Conservation (phyloP, 1,284 basidiomycete species). For the Malassezia arunalokei region DNA sequence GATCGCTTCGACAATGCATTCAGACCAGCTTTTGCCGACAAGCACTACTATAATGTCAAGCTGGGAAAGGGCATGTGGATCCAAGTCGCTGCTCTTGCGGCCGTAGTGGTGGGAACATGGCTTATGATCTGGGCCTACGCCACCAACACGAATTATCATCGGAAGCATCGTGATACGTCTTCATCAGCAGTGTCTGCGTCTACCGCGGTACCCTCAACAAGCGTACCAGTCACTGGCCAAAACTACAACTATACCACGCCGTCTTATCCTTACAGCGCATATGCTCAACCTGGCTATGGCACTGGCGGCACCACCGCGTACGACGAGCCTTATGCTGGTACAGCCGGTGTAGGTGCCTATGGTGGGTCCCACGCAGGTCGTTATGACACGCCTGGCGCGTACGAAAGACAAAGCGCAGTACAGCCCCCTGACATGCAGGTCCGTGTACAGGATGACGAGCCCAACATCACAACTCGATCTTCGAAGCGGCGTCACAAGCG, state of each 20-base stretch:
- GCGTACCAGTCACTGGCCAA: conserved; percentile 1
- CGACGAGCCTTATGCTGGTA: neutral
- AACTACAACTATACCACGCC: conserved; percentile 15
- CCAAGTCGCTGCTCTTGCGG: conserved; percentile 32
- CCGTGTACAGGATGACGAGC: neutral
- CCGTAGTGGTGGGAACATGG: conserved; percentile 27
- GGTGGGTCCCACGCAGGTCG: neutral
- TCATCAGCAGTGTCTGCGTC: neutral
- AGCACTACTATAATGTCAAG: conserved; percentile 4
- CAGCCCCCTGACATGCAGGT: neutral
- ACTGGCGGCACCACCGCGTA: neutral
- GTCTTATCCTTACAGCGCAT: neutral
- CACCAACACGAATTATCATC: conserved; percentile 17
- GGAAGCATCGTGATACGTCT: neutral
- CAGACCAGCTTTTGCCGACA: neutral
- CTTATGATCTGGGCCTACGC: conserved; percentile 22
- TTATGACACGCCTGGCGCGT: neutral
- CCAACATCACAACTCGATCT: neutral
- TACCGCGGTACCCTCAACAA: neutral
- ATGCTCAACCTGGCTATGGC: neutral
- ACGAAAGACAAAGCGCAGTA: neutral
- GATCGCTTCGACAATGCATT: conserved; percentile 7
- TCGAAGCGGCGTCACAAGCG: neutral
- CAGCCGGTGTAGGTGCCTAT: neutral
- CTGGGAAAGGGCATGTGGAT: conserved; percentile 34